Base-by-base conservation (phyloP, 208 protist genomes). In the Trypanosoma caninum region DNA sequence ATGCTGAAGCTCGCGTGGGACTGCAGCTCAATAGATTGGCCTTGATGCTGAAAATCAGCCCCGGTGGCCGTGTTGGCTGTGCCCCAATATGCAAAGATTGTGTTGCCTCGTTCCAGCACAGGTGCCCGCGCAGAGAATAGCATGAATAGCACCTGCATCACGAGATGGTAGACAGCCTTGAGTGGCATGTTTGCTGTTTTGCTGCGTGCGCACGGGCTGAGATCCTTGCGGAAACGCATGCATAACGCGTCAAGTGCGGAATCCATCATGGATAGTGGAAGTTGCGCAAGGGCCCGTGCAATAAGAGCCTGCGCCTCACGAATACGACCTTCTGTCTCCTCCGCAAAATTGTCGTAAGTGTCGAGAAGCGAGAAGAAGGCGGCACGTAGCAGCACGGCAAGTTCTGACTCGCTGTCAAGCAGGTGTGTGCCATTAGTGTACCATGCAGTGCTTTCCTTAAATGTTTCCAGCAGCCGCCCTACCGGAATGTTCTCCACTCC, bases 401-500 rank as follows among this genome's bases (percentile, higher is more conserved):
- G 82, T 8, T 69, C 59, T 33, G 69, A 61, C 16, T 74, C 65
- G 25, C 72, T 80, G 10, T 78, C 74, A 9, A 93, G 64, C 33
- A 76, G 44, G 30, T 79, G 72, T 52, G 74, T 65, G 5, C 82
- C 82, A 22, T 65, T 66, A 42, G 51, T 57, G 20, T 89, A 79
- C 50, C 89, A 54, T 7, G 54, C 51, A 5, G 62, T 61, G 48
- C 72, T 80, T 35, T 84, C 71, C 64, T 84, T 82, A 22, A 89
- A 75, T 37, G 85, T 79, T 59, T 79, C 75, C 14, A 93, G 65
- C 27, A 93, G 65, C 42, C 75, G 64, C 20, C 72, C 71, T 0
- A 81, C 69, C 1, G 82, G 64, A 59, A 93, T 88, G 0, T 69
- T 74, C 64, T 93, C 82, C 23, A 93, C 81, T n/a, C 82, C 82